A percentile compares a stretch with the other conserved stretches of the same genome.
These are phyloP conservation scores for Porogramme epimiltina DNA, from an alignment of 1,284 basidiomycete species.

Conservation along the genomic window DNA sequence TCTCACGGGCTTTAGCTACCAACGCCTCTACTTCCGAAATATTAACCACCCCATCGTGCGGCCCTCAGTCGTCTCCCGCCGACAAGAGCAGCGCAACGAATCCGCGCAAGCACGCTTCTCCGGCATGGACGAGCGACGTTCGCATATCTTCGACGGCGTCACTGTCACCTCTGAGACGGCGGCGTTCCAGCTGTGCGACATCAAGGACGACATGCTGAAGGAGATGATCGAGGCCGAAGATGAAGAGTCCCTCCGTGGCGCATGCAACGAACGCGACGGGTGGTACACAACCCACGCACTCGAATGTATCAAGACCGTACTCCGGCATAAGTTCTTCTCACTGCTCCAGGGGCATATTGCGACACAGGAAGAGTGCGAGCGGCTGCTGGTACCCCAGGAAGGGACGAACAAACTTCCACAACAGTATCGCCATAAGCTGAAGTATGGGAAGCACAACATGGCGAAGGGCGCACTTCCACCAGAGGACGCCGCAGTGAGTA, in stretches of 20 bases:
- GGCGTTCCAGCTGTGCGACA: constrained; percentile 93
- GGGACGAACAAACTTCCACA: constrained; percentile 41
- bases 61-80: constrained; percentile 66
- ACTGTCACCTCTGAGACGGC: constrained; percentile 80
- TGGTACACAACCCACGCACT: constrained; percentile 81
- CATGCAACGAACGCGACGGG: constrained; percentile 79
- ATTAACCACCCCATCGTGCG: constrained; percentile 76
- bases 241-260: constrained; percentile 63
- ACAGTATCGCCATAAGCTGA: constrained; percentile 43
- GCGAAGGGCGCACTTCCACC: constrained; percentile 79
- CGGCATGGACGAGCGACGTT: constrained; percentile 31
- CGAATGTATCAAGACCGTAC: constrained; percentile 80
- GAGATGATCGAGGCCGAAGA: constrained; percentile 79
- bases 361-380: constrained; percentile 71
- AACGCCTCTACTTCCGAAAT: constrained; percentile 84
- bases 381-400: constrained; percentile 54
- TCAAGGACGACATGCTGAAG: constrained; percentile 81
- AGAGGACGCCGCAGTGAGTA: constrained; percentile 76
- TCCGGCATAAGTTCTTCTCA: constrained; percentile 87
- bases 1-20: constrained; percentile 54
- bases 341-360: constrained; percentile 75
- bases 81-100: constrained; percentile 53
- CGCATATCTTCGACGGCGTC: constrained; percentile 90
- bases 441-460: constrained; percentile 80
- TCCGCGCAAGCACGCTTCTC: constrained; percentile 29